Base-by-base conservation (phyloP, 495 filamentous ascomycete species). In the Penicillium robsamsonii region DNA sequence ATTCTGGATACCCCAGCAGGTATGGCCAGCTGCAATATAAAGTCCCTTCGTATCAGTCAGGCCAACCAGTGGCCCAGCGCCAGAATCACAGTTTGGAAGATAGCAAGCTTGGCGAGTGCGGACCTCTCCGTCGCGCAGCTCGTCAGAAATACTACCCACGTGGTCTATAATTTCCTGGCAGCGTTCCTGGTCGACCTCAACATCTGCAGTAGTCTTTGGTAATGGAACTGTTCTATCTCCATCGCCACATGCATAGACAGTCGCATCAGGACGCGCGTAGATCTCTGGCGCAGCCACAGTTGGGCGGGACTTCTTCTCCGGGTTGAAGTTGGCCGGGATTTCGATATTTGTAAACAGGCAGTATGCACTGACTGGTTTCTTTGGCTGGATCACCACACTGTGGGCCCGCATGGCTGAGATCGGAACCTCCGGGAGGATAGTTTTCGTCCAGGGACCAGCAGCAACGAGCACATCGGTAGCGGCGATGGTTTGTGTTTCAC, bases 1-100 rank as follows among this genome's bases (percentile, higher is more conserved):
- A 78, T 98, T 98, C 71, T 97, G 93, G 48, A 98, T 96, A 15
- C 93, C 93, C 94, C 94, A 97, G 71, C 94, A 97, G 4, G 91
- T 96, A 74, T 98, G 94, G 12, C 94, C 94, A 7, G 90, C 80
- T 3, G 95, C 94, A 58, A 98, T 74, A 67, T 91, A 84, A 35
- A 97, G 63, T 0, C 95, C 92, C 22, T 86, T 84, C 1, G 87
- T 82, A 5, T 83, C 80, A 22, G 92, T 90, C 58, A 82, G 73
- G 1, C 91, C 94, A 31, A 97, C 81, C 29, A 97, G 70, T 30
- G 94, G 94, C 2, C 86, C 87, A 29, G 82, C 81, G 33, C 83
- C 81, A 1, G 79, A 57, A 78, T 78, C 25, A 85, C 86, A 62
- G 42, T 83, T 84, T n/a, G 94, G 94, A 30, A 98, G 75, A 67